Evolutionary conservation across 2,329 filamentous ascomycete genomes (phyloP).

Genomic region (Allantophomopsis cytisporea): DNA sequence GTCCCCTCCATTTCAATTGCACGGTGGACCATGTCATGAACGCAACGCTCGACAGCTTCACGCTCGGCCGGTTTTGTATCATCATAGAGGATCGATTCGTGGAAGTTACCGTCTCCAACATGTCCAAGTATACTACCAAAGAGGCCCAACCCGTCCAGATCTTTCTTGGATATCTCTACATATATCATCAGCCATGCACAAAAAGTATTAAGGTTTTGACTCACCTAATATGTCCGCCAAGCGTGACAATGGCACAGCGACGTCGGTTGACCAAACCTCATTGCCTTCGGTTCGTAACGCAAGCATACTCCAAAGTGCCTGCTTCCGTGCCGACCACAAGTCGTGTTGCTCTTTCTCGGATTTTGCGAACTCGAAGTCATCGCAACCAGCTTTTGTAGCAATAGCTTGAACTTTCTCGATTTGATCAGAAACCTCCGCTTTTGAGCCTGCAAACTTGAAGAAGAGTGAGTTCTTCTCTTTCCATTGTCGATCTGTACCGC

Average conservation of each 20-base stretch:
- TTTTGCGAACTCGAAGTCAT: conserved; percentile 63
- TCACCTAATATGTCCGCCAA: conserved; percentile 63
- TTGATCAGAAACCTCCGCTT: conserved; percentile 65
- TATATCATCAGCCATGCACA: too few relatives aligned
- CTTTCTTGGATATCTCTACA: conserved; percentile 79
- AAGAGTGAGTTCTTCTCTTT: conserved; percentile 66
- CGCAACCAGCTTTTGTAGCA: conserved; percentile 48
- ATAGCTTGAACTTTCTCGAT: conserved; percentile 56
- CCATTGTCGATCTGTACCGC: conserved; percentile 60
- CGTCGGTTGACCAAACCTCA: conserved; percentile 75
- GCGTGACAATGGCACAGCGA: conserved; percentile 66
- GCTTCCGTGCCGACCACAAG: conserved; percentile 71
- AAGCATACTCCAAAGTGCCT: conserved; percentile 75
- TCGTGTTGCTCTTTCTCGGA: conserved; percentile 58
- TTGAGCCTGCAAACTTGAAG: conserved; percentile 77
- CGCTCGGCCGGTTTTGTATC: conserved; percentile 53
- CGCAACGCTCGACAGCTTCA: conserved; percentile 64
- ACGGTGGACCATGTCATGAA: conserved; percentile 79
- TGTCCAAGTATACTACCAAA: conserved; percentile 85
- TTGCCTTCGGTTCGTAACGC: conserved; percentile 51
- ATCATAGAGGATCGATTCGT: conserved; percentile 84
- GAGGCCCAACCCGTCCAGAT: conserved; percentile 73
- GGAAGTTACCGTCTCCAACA: conserved; percentile 90
- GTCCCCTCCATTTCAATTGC: conserved; percentile 91
- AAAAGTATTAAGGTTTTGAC: too few relatives aligned